Evolutionary conservation across 306 rosid species (phyloP).

Genomic region (Fagus crenata): DNA sequence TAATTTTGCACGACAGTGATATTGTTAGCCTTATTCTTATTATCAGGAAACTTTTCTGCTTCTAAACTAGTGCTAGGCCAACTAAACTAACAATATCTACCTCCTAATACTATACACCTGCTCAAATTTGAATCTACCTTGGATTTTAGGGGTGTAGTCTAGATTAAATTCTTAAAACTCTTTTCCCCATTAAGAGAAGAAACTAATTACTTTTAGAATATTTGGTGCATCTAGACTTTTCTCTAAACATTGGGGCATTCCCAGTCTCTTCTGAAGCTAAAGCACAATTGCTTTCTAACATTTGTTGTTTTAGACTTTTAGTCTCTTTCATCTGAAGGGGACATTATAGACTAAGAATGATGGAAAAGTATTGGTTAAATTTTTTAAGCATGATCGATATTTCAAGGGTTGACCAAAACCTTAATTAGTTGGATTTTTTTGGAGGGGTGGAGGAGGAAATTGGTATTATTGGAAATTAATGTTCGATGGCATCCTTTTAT

Average conservation of each 20-base stretch:
- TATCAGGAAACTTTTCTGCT: neutral
- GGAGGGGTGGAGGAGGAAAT: neutral
- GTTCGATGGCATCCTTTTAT: slow-evolving; percentile 19
- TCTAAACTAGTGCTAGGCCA: neutral
- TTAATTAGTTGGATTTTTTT: neutral
- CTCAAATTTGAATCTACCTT: too few species aligned
- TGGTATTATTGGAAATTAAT: slow-evolving; percentile 5
- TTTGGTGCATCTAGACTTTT: neutral
- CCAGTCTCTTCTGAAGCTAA: neutral
- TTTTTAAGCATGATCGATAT: neutral
- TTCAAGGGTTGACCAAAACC: neutral
- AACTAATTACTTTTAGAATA: neutral
- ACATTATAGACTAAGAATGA: neutral
- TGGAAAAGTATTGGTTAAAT: neutral
- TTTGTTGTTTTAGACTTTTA: too few species aligned
- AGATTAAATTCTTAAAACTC: too few species aligned
- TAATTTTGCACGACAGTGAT: neutral
- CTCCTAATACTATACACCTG: neutral
- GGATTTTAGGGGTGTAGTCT: too few species aligned
- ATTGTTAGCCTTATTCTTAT: neutral
- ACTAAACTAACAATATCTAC: neutral
- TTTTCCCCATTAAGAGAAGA: too few species aligned
- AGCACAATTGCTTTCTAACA: neutral
- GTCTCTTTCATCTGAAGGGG: neutral
- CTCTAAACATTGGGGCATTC: too few species aligned